These are phyloP conservation scores for Apiotrichum laibachii DNA, from an alignment of 1,284 basidiomycete genomes.

Conservation along the genomic window DNA sequence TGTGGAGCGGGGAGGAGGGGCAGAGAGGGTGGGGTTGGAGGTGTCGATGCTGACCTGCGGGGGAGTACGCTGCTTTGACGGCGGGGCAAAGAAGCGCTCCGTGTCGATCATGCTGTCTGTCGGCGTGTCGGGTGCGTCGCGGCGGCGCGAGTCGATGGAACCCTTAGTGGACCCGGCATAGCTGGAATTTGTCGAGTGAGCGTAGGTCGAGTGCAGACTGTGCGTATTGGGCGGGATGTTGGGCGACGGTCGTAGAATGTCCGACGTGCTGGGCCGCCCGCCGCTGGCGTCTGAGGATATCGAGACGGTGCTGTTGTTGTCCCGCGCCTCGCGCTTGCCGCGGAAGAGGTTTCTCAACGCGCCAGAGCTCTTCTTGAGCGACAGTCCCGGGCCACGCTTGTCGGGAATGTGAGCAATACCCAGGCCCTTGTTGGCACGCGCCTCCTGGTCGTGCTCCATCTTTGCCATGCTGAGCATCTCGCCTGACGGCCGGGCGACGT, in stretches of 20 bases:
- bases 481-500: background rate
- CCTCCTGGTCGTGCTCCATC: slow-evolving; percentile 4
- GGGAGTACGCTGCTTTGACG: background rate
- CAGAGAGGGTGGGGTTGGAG: background rate
- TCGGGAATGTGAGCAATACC: slow-evolving; percentile 13
- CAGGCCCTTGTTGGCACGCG: background rate
- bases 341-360: slow-evolving; percentile 49
- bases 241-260: slow-evolving; percentile 1
- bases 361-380: slow-evolving; percentile 47
- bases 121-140: background rate
- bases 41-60: background rate
- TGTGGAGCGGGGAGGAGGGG: background rate
- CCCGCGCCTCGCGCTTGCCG: slow-evolving; percentile 43
- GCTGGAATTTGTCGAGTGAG: background rate
- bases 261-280: background rate
- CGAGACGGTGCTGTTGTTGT: slow-evolving; percentile 16
- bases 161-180: background rate
- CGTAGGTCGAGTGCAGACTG: background rate
- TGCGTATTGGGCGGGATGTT: background rate
- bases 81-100: slow-evolving; percentile 5
- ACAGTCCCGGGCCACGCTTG: slow-evolving; percentile 31
- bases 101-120: background rate
- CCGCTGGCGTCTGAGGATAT: slow-evolving; percentile 27
- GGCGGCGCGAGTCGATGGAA: background rate
- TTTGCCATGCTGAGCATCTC: background rate